Evolutionary conservation across 192 early-diverging fungal genomes (phyloP), one percentile per base, ranked within the genome.

Genomic region (Coemansia sp.): DNA sequence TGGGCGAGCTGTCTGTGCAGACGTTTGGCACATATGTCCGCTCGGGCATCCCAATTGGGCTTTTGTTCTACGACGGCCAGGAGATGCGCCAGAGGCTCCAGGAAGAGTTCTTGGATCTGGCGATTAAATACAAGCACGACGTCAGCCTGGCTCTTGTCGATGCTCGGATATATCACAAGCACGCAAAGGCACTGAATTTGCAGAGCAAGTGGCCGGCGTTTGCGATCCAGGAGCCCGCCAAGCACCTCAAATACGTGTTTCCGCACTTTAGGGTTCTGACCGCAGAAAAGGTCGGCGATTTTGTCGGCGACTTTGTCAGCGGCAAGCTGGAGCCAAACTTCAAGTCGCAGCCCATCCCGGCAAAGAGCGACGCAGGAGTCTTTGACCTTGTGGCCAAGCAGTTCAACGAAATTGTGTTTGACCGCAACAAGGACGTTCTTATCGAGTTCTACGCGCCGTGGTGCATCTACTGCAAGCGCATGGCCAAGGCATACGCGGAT

Each of bases 121-220:
- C 95, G 64, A 85, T 88, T 74, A 71, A 89, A 68, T 87, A 77
- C 81, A 89, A 89, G 78, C 91, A 90, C 50, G 86, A 92, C 76
- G 53, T 97, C 49, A 88, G 82, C 84, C 86, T 98, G 80, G 92
- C 92, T 55, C 87, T 92, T 77, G 90, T 95, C 59, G 93, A 99
- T 67, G 93, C 90, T 34, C 58, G 50, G 64, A 87, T 91, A 61
- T 98, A 87, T 80, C 87, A 86, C 57, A 83, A 70, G 42, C 95
- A 97, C 65, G 95, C 91, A 39, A 70, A 77, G 52, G 87, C 86
- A 79, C 82, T 97, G 51, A 88, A 87, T 70, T 76, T 99, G 47
- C 88, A 93, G 85, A 83, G 90, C 58, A 45, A 78, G 66, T 99
- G 91, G 91, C 97, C 97, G 46, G 92, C 94, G n/a, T 89, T 99